These are phyloP conservation scores for Mycena vulgaris DNA, from an alignment of 768 basidiomycete genomes.

Conservation along the genomic window DNA sequence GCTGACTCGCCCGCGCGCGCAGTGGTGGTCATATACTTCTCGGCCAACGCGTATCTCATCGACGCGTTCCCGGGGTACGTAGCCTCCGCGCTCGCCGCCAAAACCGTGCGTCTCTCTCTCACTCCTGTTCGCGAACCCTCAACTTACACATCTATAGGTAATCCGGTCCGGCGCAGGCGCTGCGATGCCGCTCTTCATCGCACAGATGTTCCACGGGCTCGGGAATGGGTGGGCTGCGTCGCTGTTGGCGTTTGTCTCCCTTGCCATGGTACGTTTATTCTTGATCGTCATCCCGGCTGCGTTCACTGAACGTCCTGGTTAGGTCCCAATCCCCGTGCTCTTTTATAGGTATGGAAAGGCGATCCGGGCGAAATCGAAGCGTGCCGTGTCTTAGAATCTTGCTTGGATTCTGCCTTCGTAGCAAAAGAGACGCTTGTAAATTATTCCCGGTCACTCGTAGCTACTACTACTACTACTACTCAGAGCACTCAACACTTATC, in stretches of 20 bases:
- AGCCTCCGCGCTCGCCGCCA: conserved; percentile 57
- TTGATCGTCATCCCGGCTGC: neutral
- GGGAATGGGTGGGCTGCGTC: conserved; percentile 57
- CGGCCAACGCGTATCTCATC: conserved; percentile 58
- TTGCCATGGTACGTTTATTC: conserved; percentile 46
- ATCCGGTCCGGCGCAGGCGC: conserved; percentile 54
- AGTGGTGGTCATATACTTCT: conserved; percentile 57
- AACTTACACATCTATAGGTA: no score
- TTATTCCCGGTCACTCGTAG: no score
- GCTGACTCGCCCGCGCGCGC: neutral
- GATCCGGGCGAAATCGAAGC: conserved; percentile 14
- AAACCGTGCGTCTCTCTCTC: conserved; percentile 47
- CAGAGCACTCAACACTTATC: no score
- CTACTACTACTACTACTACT: no score
- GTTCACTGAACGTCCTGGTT: neutral
- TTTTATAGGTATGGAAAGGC: conserved; percentile 14
- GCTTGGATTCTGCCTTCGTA: no score
- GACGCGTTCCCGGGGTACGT: conserved; percentile 57
- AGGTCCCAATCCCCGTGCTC: conserved; percentile 7
- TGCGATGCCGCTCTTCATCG: conserved; percentile 54
- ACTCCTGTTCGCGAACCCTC: conserved; percentile 48
- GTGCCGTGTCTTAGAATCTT: neutral
- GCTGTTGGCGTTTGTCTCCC: conserved; percentile 52
- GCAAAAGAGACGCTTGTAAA: no score
- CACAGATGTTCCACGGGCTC: conserved; percentile 57